Conservation (phyloP, 2,329 filamentous ascomycete genomes). For the Botrytis cinerea region DNA sequence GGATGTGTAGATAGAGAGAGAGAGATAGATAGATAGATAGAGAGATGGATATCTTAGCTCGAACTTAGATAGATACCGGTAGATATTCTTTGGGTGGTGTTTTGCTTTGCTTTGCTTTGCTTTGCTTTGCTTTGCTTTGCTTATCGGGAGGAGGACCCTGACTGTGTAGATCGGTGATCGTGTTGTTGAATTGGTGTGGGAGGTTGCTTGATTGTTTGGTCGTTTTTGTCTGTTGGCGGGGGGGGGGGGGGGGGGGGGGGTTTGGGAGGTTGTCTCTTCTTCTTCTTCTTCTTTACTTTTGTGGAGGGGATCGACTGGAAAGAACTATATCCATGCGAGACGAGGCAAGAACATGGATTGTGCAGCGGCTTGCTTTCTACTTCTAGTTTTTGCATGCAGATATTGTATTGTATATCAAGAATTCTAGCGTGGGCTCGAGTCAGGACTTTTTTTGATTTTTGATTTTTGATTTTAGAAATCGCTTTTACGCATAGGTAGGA, state of each 20-base stretch:
- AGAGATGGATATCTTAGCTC: too few species aligned
- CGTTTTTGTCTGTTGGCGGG: too few species aligned
- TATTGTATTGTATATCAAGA: background rate
- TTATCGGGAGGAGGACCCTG: background rate
- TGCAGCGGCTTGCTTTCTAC: background rate
- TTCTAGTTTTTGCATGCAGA: background rate
- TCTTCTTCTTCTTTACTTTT: background rate
- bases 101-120: too few species aligned
- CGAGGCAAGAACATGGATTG: background rate
- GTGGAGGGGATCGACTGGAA: background rate
- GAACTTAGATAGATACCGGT: background rate
- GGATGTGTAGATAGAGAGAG: too few species aligned
- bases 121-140: too few species aligned
- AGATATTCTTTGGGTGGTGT: background rate
- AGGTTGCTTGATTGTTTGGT: background rate
- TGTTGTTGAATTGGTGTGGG: background rate
- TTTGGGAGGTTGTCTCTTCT: too few species aligned
- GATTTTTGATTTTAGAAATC: too few species aligned
- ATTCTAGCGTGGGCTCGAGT: background rate
- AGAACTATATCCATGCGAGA: background rate
- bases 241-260: too few species aligned
- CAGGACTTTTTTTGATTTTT: background rate
- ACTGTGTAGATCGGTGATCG: background rate
- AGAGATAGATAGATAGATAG: too few species aligned
- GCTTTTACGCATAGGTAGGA: fast-evolving